These are phyloP conservation scores for Larix kaempferi DNA, from an alignment of 75 land plant species.

Conservation along the genomic window DNA sequence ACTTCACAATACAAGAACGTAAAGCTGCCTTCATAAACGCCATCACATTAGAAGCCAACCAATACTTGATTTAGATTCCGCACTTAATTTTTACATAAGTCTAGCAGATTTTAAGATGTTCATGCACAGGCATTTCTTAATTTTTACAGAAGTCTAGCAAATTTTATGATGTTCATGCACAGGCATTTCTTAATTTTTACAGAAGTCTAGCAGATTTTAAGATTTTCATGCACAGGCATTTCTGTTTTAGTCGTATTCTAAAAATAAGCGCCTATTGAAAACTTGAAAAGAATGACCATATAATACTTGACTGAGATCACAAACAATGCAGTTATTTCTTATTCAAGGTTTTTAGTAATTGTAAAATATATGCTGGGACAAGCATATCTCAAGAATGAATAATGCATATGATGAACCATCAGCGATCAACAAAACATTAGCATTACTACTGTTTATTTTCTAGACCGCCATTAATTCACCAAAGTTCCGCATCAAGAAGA, in stretches of 20 bases:
- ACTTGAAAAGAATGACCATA: neutral
- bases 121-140: neutral
- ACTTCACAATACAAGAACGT: neutral
- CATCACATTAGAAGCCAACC: neutral
- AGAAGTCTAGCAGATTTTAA: neutral
- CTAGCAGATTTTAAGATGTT: neutral
- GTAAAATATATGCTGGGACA: neutral
- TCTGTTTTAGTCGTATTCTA: neutral
- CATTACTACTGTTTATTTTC: neutral
- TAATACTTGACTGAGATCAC: too few relatives aligned
- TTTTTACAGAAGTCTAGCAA: neutral
- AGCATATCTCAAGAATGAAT: neutral
- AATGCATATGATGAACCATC: neutral
- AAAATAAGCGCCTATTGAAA: neutral
- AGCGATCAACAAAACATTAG: neutral
- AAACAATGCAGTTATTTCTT: neutral
- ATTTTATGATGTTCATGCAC: neutral
- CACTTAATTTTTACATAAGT: neutral
- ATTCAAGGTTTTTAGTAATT: neutral
- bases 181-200: neutral
- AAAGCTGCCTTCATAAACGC: neutral
- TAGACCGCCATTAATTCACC: conserved; percentile 74
- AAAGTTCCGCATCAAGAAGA: conserved; percentile 69
- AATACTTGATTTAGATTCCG: neutral
- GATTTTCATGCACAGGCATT: too few relatives aligned